A percentile compares a stretch with the other conserved stretches of the same genome.
Conservation (phyloP, 176 grass and related monocot species). For the Zea luxurians region DNA sequence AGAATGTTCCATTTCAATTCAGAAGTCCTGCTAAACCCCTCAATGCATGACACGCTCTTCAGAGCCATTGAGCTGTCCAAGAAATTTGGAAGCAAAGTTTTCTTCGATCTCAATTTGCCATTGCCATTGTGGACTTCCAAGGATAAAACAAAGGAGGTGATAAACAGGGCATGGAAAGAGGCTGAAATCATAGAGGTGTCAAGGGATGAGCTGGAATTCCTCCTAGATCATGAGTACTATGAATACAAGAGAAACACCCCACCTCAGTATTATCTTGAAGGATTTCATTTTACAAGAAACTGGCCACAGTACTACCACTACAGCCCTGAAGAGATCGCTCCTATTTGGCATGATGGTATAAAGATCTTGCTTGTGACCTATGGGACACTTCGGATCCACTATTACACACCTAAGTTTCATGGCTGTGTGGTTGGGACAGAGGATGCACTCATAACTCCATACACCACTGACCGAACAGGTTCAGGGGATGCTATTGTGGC, state of each 20-base stretch:
- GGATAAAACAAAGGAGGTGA: constrained; percentile 69
- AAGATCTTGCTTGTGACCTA: constrained; percentile 74
- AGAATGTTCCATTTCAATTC: constrained; percentile 91
- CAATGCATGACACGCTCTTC: constrained; percentile 69
- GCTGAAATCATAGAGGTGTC: constrained; percentile 87
- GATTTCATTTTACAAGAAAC: constrained; percentile 62
- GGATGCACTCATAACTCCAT: constrained; percentile 73
- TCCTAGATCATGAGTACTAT: constrained; percentile 83
- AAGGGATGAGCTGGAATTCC: constrained; percentile 86
- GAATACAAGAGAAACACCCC: constrained; percentile 61
- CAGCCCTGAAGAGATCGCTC: constrained; percentile 68
- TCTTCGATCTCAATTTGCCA: constrained; percentile 91
- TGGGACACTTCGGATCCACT: constrained; percentile 83
- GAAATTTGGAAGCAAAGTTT: constrained; percentile 64
- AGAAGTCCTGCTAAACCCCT: constrained; percentile 59
- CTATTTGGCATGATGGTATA: constrained; percentile 79
- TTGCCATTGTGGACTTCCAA: constrained; percentile 77
- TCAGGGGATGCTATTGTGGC: constrained; percentile 89
- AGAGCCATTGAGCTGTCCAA: constrained; percentile 76
- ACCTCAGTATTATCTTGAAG: constrained; percentile 84
- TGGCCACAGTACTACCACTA: constrained; percentile 64
- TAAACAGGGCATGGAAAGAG: constrained; percentile 64
- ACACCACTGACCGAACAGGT: constrained; percentile 81
- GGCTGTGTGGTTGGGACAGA: constrained; percentile 71
- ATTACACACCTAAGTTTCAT: constrained; percentile 76